These are phyloP conservation scores for Mucor mucedo DNA, from an alignment of 371 early-diverging fungal species.

Conservation along the genomic window DNA sequence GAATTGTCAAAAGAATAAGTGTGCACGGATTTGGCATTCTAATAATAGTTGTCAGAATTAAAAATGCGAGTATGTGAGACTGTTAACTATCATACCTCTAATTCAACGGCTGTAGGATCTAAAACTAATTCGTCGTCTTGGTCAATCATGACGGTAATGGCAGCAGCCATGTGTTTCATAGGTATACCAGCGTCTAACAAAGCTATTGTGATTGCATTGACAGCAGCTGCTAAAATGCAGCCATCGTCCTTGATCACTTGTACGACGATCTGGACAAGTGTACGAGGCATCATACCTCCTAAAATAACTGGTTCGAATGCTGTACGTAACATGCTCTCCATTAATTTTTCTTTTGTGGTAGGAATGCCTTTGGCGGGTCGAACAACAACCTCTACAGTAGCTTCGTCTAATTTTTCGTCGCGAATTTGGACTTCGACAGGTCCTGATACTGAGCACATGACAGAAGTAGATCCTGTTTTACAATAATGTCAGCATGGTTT, in stretches of 20 bases:
- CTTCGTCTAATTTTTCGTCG: slow-evolving; percentile 88
- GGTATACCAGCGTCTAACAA: slow-evolving; percentile 94
- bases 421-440: slow-evolving; percentile 84
- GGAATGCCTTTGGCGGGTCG: slow-evolving; percentile 74
- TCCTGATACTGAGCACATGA: slow-evolving; percentile 85
- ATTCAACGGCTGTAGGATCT: slow-evolving; percentile 83
- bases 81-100: slow-evolving; percentile 49
- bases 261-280: slow-evolving; percentile 80
- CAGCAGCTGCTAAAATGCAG: slow-evolving; percentile 75
- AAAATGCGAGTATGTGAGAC: background rate
- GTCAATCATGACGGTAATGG: slow-evolving; percentile 76
- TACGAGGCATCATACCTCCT: slow-evolving; percentile 87
- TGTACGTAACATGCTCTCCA: slow-evolving; percentile 71
- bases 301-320: slow-evolving; percentile 79
- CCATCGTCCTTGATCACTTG: slow-evolving; percentile 90
- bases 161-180: slow-evolving; percentile 70
- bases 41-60: background rate
- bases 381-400: slow-evolving; percentile 81
- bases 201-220: slow-evolving; percentile 86
- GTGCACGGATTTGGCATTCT: slow-evolving; percentile 77
- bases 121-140: slow-evolving; percentile 63
- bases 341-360: slow-evolving; percentile 73
- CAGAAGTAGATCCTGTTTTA: slow-evolving; percentile 69
- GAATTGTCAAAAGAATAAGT: slow-evolving; percentile 82
- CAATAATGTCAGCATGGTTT: background rate